Conservation (phyloP, 768 basidiomycete genomes). For the Boletus vermiculosoides region DNA sequence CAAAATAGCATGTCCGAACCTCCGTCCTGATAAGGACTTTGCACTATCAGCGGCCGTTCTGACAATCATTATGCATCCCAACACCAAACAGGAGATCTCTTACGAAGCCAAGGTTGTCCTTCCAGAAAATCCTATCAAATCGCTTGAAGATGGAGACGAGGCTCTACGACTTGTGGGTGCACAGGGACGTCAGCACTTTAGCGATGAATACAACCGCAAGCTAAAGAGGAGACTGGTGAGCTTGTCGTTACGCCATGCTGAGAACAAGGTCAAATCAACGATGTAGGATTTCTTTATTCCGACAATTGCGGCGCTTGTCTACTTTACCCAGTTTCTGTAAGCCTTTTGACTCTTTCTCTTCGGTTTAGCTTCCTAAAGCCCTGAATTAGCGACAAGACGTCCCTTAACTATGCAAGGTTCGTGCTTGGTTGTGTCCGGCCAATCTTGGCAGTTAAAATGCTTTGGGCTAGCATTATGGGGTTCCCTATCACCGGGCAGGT, state of each 20-base stretch:
- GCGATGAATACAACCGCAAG: slow-evolving; percentile 55
- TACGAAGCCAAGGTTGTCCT: not conserved
- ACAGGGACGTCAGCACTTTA: slow-evolving; percentile 48
- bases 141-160: slow-evolving; percentile 46
- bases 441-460: not conserved
- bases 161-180: slow-evolving; percentile 41
- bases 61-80: not conserved
- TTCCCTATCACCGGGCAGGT: not conserved
- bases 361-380: not conserved
- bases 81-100: not conserved
- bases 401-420: not conserved
- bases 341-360: not conserved
- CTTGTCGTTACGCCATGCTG: not conserved
- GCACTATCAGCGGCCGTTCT: not conserved
- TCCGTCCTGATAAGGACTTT: not conserved
- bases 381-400: not conserved
- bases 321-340: not conserved
- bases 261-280: not conserved
- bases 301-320: not conserved
- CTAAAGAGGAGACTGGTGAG: not conserved
- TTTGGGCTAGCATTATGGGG: not conserved
- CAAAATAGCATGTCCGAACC: not conserved
- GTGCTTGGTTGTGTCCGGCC: not conserved
- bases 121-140: not conserved
- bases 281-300: not conserved